Base-by-base conservation (phyloP, 2,329 filamentous ascomycete species). In the Aspergillus texensis region DNA sequence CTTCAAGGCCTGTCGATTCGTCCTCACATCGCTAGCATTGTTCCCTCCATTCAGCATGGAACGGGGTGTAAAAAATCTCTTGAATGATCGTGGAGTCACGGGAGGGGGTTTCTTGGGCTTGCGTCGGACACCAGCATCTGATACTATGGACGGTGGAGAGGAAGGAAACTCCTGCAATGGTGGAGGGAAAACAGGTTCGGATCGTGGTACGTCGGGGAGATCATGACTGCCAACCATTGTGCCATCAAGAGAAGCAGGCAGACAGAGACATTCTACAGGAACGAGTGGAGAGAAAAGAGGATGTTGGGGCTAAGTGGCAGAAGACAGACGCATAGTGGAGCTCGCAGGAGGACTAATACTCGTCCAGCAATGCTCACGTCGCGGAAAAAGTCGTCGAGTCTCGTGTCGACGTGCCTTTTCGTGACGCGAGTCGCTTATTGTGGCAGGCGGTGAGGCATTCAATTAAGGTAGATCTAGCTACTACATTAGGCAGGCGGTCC, bases 51-150 rank as follows among this genome's bases (percentile, higher is more conserved):
- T 74, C 32, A 80, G 71, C 48, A 80, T 70, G 58, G 79, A 80
- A 32, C 80, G 76, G 41, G 82, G 82, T n/a, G 81, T 83, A 65
- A 84, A 84, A 67, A 84, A 84, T 41, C 79, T 77, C 59, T 76
- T 78, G 63, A 84, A 84, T n/a, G 81, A 81, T 56, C 81, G 78
- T n/a, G 82, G 82, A 14, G 82, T 84, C 39, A 84, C 78, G 32
- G 81, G 79, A 52, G 82, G 82, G 57, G 78, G 79, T 65, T 80
- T 82, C 71, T 77, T 77, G 58, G 72, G 74, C 68, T 78, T 79
- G 62, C 74, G 76, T 60, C 75, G 71, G 62, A 70, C 63, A 32
- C 72, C 76, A 68, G 71, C 70, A 70, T 79, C 76, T 39, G 77
- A 79, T 60, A 73, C 72, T 65, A 79, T 74, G 34, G 78, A 78